Evolutionary conservation across 2,329 filamentous ascomycete species (phyloP), one percentile per base, ranked within the genome.

Genomic region (Escovopsis weberi): DNA sequence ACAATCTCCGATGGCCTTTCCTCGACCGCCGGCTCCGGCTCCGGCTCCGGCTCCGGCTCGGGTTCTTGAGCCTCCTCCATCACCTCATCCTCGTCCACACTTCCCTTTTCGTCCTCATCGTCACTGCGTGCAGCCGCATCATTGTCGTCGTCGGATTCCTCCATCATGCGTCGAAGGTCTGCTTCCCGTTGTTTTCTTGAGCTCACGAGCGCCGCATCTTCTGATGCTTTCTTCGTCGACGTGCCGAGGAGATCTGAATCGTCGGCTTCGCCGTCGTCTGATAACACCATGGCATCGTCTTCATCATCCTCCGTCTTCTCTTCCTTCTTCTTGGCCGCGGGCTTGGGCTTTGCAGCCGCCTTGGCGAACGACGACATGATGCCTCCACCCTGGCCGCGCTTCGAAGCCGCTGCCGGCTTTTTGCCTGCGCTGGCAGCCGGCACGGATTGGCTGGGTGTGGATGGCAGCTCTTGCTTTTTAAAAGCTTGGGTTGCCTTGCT

Each of bases 331-430:
- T 54, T 58, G 6, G 47, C 39, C 6, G 51, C 45, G 9, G 53
- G 49, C 52, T 79, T 85, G 4, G 78, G 54, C 40, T 55, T 61
- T 4, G 58, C 52, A 4, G 59, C 60, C 5, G 69, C 66, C 53
- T 82, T 85, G 12, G 84, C 82, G 57, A 93, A 93, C 0, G 85
- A 82, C 46, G 81, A 80, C 69, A 91, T 86, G 26, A 93, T 75
- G 45, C 75, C 74, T 3, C 63, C 65, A 11, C 79, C 75, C 12
- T 65, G 68, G 42, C 74, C 72, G 44, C 74, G 74, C 54, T 84
- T 85, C 3, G 52, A 33, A 5, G 65, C 48, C 18, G 61, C 52
- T 4, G 63, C 37, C 4, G 58, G 42, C 43, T 65, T 67, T 43
- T 61, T 62, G 12, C 45, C 42, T 5, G 49, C 43, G 34, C 51